Base-by-base conservation (phyloP, 2,329 filamentous ascomycete species). In the Coniochaeta hoffmannii region DNA sequence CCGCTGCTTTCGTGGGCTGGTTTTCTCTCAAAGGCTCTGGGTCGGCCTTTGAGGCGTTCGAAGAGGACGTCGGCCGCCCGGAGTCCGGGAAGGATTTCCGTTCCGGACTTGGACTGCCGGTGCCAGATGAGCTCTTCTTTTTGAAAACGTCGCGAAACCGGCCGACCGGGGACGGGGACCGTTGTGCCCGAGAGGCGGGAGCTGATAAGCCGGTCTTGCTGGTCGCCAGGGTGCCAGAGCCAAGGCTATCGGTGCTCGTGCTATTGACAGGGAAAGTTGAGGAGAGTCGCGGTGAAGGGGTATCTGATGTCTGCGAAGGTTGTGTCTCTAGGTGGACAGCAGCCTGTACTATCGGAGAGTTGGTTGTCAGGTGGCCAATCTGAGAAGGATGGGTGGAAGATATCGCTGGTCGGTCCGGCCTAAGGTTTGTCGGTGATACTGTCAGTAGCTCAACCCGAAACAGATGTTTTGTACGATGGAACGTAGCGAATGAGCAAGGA, bases 111-210 rank as follows among this genome's bases (percentile, higher is more conserved):
- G 30, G 70, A 32, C 65, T 71, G 31, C 74, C 74, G 60, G 75
- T 79, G 56, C 73, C 71, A 56, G 72, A 76, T 28, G 69, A 64
- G 58, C 64, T 71, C 65, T 77, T 83, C 64, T 80, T 84, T 57
- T 74, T 81, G 64, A 94, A 90, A 12, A 86, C 87, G 65, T 86
- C 85, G 68, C 82, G 87, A 58, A 93, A 75, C 65, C 85, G 89
- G 64, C 84, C 82, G 53, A 81, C 83, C 11, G 88, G 87, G 10
- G 90, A 92, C 19, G 81, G 77, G 24, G 83, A 83, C 57, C 87
- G 81, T 61, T 79, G 79, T 49, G 71, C 66, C 57, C 73, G 72
- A 62, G 69, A 73, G 60, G 64, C 65, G 50, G 73, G 75, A 55
- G 69, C 72, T 61, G 68, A 75, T 58, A 74, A 73, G 57, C 64